phyloP scores from a whole-genome alignment of 2,329 filamentous ascomycete species.

The Magnaporthales sp. region DNA sequence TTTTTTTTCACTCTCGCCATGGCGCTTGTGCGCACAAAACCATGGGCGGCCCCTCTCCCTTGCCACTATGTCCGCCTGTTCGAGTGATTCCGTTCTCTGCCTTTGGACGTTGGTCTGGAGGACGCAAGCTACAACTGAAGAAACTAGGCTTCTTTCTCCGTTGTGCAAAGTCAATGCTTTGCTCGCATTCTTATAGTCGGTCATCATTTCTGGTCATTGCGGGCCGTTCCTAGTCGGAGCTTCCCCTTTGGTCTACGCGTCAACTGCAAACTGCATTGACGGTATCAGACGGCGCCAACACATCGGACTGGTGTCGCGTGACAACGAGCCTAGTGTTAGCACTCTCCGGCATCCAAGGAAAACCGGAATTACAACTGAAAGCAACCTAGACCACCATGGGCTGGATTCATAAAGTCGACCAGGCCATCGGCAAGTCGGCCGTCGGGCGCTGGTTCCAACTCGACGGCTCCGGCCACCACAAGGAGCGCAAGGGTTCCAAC shows the following conservation, averaged over 20 bases:
- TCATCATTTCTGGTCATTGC: not conserved
- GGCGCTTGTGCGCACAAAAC: not conserved
- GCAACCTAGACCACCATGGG: conserved; percentile 24
- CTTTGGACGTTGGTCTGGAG: not conserved
- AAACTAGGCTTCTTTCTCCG: not conserved
- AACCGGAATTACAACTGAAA: not conserved
- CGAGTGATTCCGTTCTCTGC: not conserved
- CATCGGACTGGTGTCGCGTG: not conserved
- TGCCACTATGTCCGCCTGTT: not conserved
- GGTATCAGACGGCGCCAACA: not conserved
- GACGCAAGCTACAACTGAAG: not conserved
- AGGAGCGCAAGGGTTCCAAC: conserved; percentile 61
- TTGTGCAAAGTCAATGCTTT: not conserved
- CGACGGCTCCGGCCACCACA: conserved; percentile 65
- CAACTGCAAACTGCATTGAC: not conserved
- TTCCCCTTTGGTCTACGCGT: not conserved
- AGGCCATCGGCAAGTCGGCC: conserved; percentile 51
- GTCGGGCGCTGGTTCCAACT: conserved; percentile 71
- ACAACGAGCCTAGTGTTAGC: not conserved
- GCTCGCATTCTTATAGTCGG: not conserved
- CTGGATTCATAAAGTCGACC: conserved; percentile 42
- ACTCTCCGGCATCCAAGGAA: not conserved
- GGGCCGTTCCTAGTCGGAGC: not conserved
- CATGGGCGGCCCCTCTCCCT: not conserved
- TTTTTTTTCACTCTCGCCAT: not conserved